Evolutionary conservation across 306 rosid species (phyloP), one percentile per base, ranked within the genome.

Genomic region (Gleditsia sinensis): DNA sequence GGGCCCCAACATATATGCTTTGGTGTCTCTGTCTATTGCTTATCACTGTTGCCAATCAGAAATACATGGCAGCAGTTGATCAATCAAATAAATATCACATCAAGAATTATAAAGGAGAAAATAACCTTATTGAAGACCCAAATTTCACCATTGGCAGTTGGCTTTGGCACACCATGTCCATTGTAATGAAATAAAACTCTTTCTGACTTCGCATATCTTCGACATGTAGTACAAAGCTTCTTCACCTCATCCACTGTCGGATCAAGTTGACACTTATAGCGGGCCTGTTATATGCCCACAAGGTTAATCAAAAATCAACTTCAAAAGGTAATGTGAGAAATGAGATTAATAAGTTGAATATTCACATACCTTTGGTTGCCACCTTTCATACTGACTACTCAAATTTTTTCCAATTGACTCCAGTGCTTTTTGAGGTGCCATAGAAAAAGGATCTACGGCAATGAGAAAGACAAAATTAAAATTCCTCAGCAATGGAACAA

Each of bases 141-240:
- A 69, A 95, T 90, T 95, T 95, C 99, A 74, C 98, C 97, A 69
- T 91, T 92, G 49, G 93, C 81, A 61, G 99, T 92, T 63, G 99
- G 98, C 84, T 92, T 92, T 27, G 99, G 98, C 75, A 95, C 99
- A 71, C 98, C 99, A 75, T 95, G 99, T 71, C 99, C 99, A 82
- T 95, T 95, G 78, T 95, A 95, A 83, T 95, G 99, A 79, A 92
- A 95, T 65, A 95, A 81, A 75, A 95, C 99, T 86, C 99, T 87
- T 85, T 92, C 99, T 0, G 91, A 80, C 86, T 95, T 95, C 25
- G 97, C 97, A 82, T 81, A 71, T 82, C 70, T 83, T 43, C 99
- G 97, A 80, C 96, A 92, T 37, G 96, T 83, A 71, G 86, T 90
- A 72, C 99, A 95, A 78, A 95, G 99, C 84, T 95, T 92, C 89